Percentiles rank a stretch among this genome's conserved stretches.
These are phyloP conservation scores for Barbarea vulgaris DNA, from an alignment of 345 rosid species.

Conservation along the genomic window DNA sequence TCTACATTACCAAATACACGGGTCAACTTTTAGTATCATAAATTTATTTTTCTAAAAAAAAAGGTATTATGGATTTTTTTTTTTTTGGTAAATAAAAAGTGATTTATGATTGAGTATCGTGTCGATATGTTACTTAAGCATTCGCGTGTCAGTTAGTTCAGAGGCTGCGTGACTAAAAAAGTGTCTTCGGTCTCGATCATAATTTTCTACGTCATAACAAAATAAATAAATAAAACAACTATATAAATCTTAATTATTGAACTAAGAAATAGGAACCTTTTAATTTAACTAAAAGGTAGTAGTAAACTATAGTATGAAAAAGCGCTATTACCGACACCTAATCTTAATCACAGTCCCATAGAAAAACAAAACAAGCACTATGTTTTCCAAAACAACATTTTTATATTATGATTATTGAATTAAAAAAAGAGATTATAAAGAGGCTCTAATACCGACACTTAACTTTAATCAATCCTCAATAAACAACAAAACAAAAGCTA, in stretches of 20 bases:
- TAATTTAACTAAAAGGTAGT: background rate
- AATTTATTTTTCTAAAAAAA: background rate
- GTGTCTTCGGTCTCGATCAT: background rate
- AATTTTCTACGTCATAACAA: no score
- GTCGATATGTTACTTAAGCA: conserved; percentile 34
- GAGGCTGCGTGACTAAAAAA: conserved; percentile 27
- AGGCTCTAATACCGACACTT: conserved; percentile 33
- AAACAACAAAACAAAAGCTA: conserved; percentile 12
- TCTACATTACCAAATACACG: no score
- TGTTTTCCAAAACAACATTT: background rate
- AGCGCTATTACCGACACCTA: conserved; percentile 35
- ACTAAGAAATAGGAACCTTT: background rate
- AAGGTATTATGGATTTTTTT: background rate
- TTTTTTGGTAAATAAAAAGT: background rate
- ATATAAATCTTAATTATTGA: background rate
- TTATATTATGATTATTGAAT: background rate
- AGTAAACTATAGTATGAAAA: conserved; percentile 11
- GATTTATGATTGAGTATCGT: conserved; percentile 23
- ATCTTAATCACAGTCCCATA: conserved; percentile 21
- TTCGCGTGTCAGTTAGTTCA: conserved; percentile 39
- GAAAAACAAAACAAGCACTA: conserved; percentile 32
- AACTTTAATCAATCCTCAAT: background rate
- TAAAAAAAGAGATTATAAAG: background rate
- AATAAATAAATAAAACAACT: no score
- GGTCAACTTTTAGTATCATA: background rate